Evolutionary conservation across 768 basidiomycete genomes (phyloP), one percentile per base, ranked within the genome.

Genomic region (Collybia mongolica): DNA sequence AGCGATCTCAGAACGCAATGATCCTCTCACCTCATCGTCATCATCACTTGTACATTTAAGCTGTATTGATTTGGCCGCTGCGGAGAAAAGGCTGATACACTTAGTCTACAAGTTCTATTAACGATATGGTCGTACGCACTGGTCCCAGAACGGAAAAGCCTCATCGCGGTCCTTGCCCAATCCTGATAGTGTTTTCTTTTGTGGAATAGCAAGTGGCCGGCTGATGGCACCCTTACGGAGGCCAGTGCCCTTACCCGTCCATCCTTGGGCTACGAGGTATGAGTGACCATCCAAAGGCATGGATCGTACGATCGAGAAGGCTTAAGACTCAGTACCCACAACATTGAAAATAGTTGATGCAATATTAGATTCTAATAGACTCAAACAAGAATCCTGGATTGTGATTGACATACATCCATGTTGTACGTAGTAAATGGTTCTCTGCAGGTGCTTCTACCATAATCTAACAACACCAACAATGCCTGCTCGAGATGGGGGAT

Each of bases 81-180:
- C 84, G 1, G 86, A 72, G 66, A 90, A 97, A 46, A 96, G 68
- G 60, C 91, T 93, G 56, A n/a, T 17, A 17, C 40, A 15, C 23
- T 53, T n/a, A 42, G 28, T n/a, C 22, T 17, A 35, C 39, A 24
- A 5, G 17, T 17, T 14, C 42, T 6, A 17, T 29, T 8, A 36
- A 28, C 26, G 46, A 53, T 23, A 42, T 38, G 7, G 44, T 42
- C 17, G 44, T 40, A 79, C 90, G 68, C 59, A 96, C 93, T 97
- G 93, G 65, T 98, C 94, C 94, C 94, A 98, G 79, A 98, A 98
- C 44, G 94, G 93, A 64, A 94, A 93, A 0, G 93, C 92, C 59
- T 95, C 93, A 61, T 96, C 94, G 56, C 93, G 80, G 66, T 98
- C 92, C 65, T 93, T 94, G 49, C 94, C 94, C 51, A 98, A 67